Conservation (phyloP, 805 yeast species). For the Tetrapisispora taiwanensis region DNA sequence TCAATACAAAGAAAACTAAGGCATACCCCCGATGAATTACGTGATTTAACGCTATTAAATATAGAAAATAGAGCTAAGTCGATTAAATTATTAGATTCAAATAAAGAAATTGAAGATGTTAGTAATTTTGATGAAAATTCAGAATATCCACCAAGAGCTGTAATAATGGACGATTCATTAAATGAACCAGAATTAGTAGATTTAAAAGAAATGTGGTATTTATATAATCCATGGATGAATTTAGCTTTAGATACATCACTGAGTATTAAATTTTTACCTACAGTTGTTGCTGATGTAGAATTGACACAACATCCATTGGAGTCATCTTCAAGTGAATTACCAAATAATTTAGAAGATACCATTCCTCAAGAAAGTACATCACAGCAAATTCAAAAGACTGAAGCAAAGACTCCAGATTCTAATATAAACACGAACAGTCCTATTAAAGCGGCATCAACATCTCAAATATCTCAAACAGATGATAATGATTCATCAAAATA, state of each 20-base stretch:
- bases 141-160: slow-evolving; percentile 12
- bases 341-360: too few relatives aligned
- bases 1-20: slow-evolving; percentile 7
- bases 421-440: background rate
- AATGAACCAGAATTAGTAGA: slow-evolving; percentile 18
- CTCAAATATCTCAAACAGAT: background rate
- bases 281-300: slow-evolving; percentile 10
- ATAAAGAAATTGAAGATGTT: background rate
- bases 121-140: background rate
- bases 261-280: slow-evolving; percentile 29
- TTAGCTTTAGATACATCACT: slow-evolving; percentile 28
- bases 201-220: slow-evolving; percentile 23
- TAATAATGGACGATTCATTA: slow-evolving; percentile 13
- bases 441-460: background rate
- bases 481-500: background rate
- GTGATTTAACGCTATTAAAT: slow-evolving; percentile 11
- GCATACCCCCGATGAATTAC: slow-evolving; percentile 11
- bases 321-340: background rate
- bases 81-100: background rate
- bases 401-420: too few relatives aligned
- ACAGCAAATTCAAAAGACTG: too few relatives aligned
- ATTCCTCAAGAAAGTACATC: too few relatives aligned
- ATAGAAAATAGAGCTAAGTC: slow-evolving; percentile 10
- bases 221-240: slow-evolving; percentile 30
- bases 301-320: background rate